Evolutionary conservation across 306 rosid species (phyloP), one percentile per base, ranked within the genome.

Genomic region (Dryas drummondii): DNA sequence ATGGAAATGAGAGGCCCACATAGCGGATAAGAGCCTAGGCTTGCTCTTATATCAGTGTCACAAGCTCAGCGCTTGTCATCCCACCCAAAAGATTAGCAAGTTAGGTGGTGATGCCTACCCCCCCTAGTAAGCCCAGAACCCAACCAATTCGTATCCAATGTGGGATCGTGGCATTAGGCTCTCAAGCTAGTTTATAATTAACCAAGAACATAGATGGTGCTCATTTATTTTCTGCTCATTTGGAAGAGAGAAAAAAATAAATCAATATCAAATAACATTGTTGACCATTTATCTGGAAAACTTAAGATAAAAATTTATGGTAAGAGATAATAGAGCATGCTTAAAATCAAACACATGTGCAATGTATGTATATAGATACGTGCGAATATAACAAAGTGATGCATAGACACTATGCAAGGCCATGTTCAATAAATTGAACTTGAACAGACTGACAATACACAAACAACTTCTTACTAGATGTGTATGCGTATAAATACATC

Each of bases 381-480:
- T 53, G 49, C 0, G 17, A n/a, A 52, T 16, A 52, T 40, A 70
- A 49, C 9, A 0, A 52, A n/a, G 48, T 9, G 19, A 68, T 26
- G 57, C 57, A 26, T 50, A 37, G 10, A 26, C 19, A 27, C 1
- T 6, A 37, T 9, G 14, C 37, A 60, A 50, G 46, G 74, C 49
- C 50, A 70, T 27, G 52, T 52, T 55, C 47, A 12, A 8, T 27
- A 4, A n/a, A 37, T 52, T 37, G 62, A 4, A 9, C 49, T 52
- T 37, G 62, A 70, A 52, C 74, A 9, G 61, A 52, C 49, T 51
- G 9, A 6, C 70, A 74, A 51, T 44, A 41, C 68, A 52, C 6
- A 7, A 59, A 70, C 48, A 40, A n/a, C 32, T 13, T 46, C 7
- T 59, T 22, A 72, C 58, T 40, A n/a, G 7, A 46, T 26, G 7